Percentiles rank a stretch among this genome's conserved stretches.
Evolutionary conservation across 169 alveolate species (phyloP).

Genomic region (Eimeria maxima): DNA sequence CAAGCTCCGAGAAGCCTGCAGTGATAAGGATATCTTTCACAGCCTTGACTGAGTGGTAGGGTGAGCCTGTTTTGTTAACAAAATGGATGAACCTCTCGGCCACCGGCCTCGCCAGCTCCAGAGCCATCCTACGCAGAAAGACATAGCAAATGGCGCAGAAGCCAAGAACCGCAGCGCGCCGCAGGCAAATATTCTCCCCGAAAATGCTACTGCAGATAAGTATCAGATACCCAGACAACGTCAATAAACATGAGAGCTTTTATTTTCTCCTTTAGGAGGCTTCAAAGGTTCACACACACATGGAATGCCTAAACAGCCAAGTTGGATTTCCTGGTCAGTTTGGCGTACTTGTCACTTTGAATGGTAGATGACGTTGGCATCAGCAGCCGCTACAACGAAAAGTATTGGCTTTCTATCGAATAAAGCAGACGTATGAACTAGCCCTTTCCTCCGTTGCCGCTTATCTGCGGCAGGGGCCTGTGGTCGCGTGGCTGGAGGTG

Average conservation of each 20-base stretch:
- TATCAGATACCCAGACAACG: not conserved
- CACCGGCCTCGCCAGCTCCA: conserved; percentile 55
- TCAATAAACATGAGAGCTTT: not conserved
- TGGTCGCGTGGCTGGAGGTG: not conserved
- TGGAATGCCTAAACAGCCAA: not conserved
- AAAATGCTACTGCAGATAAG: not conserved
- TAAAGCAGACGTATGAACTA: not conserved
- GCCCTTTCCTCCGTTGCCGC: not conserved
- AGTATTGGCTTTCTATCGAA: not conserved
- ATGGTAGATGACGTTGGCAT: not conserved
- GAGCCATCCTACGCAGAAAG: conserved; percentile 47
- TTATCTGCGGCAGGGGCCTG: not conserved
- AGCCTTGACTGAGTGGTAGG: conserved; percentile 89
- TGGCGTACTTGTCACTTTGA: not conserved
- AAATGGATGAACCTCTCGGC: conserved; percentile 86
- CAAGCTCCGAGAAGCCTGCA: conserved; percentile 84
- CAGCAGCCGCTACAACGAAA: not conserved
- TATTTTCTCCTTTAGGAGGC: not conserved
- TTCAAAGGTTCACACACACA: not conserved
- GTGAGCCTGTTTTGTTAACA: conserved; percentile 90
- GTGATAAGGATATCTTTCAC: conserved; percentile 79
- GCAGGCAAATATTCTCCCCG: not conserved
- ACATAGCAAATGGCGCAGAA: not conserved
- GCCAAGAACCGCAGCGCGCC: not conserved
- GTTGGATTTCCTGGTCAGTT: not conserved